Evolutionary conservation across 768 basidiomycete genomes (phyloP).

Genomic region (Mycena haematopus): DNA sequence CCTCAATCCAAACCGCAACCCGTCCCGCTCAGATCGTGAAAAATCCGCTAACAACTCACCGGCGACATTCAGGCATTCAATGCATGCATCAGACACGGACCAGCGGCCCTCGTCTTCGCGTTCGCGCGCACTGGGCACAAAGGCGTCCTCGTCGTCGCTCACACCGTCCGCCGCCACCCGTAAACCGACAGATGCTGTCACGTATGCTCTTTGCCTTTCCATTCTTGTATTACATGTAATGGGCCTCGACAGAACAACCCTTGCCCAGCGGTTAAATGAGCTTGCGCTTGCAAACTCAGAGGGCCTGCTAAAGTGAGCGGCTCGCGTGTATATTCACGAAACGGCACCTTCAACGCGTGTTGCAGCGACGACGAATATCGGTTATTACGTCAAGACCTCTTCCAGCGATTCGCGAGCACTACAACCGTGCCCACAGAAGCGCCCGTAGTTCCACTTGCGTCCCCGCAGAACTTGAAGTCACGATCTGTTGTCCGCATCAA

Average conservation of each 20-base stretch:
- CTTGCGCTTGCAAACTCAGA: conserved; percentile 81
- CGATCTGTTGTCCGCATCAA: conserved; percentile 40
- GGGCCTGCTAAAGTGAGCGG: conserved; percentile 73
- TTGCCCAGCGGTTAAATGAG: conserved; percentile 84
- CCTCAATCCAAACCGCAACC: conserved; percentile 16
- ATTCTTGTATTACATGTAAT: conserved; percentile 8
- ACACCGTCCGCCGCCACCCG: conserved; percentile 38
- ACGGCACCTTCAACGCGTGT: conserved; percentile 2
- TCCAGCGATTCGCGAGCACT: conserved; percentile 74
- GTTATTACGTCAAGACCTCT: conserved; percentile 81
- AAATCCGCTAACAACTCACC: conserved; percentile 23
- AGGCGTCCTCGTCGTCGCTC: conserved; percentile 31
- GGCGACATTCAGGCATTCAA: conserved; percentile 7
- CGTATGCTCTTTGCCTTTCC: conserved; percentile 47
- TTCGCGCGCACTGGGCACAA: conserved; percentile 34
- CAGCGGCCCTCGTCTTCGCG: conserved; percentile 29
- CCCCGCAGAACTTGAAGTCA: conserved; percentile 10
- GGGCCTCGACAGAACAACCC: conserved; percentile 59
- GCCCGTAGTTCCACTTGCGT: conserved; percentile 63
- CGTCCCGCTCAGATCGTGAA: conserved; percentile 24
- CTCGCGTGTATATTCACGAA: conserved; percentile 7
- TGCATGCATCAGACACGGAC: conserved; percentile 30
- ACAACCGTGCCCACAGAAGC: conserved; percentile 65
- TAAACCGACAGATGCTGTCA: conserved; percentile 56
- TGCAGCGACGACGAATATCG: conserved; percentile 86